phyloP scores from a whole-genome alignment of 208 protist species.

The Trypanosoma cruzi region DNA sequence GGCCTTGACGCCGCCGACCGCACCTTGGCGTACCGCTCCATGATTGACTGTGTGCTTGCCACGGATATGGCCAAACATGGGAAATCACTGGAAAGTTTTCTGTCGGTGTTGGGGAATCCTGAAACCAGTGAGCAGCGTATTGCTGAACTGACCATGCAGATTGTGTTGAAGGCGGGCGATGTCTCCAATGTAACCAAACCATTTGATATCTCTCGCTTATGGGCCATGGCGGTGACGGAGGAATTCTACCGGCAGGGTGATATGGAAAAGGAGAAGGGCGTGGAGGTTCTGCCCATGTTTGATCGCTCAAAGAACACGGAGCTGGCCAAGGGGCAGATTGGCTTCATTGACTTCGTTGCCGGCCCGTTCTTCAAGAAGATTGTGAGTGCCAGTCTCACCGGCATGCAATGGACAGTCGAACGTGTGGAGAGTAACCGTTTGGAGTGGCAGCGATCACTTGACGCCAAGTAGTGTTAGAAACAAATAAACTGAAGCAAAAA shows the following conservation, averaged over 20 bases:
- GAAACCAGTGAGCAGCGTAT: slow-evolving; percentile 41
- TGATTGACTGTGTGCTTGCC: slow-evolving; percentile 86
- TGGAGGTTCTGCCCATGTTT: slow-evolving; percentile 86
- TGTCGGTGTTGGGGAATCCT: slow-evolving; percentile 16
- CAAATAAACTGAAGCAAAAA: no score
- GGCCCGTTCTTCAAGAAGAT: slow-evolving; percentile 82
- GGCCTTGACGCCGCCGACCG: slow-evolving; percentile 46
- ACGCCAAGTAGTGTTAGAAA: no score
- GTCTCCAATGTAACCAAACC: slow-evolving; percentile 89
- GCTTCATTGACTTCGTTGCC: slow-evolving; percentile 88
- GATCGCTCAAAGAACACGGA: slow-evolving; percentile 84
- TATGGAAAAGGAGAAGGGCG: slow-evolving; percentile 87
- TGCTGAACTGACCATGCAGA: slow-evolving; percentile 58
- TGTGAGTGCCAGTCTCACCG: slow-evolving; percentile 48
- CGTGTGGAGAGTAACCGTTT: slow-evolving; percentile 59
- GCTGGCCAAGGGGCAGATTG: slow-evolving; percentile 85
- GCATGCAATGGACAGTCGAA: slow-evolving; percentile 86
- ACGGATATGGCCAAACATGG: slow-evolving; percentile 89
- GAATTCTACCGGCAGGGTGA: slow-evolving; percentile 91
- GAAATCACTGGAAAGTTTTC: slow-evolving; percentile 42
- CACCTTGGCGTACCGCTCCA: slow-evolving; percentile 50
- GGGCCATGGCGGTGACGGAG: slow-evolving; percentile 86
- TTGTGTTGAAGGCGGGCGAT: slow-evolving; percentile 82
- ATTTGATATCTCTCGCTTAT: slow-evolving; percentile 80
- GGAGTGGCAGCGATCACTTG: slow-evolving; percentile 66